A percentile compares a stretch with the other conserved stretches of the same genome.
Evolutionary conservation across 352 stramenopile species (phyloP).

Genomic region (Phytopythium litorale): DNA sequence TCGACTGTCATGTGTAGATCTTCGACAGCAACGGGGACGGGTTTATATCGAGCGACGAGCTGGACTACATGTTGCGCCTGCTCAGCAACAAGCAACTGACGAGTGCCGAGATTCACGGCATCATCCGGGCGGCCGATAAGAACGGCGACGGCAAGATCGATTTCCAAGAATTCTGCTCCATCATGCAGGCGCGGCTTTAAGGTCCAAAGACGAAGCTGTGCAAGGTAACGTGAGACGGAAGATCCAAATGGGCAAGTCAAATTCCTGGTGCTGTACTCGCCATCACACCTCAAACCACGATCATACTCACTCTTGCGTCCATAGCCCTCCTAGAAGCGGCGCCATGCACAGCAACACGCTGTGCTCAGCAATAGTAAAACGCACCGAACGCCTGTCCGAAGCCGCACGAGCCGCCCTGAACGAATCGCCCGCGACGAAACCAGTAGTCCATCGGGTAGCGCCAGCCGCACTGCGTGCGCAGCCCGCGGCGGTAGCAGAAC

Average conservation of each 20-base stretch:
- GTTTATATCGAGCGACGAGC: constrained; percentile 62
- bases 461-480: constrained; percentile 23
- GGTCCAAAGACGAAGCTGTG: too few species aligned
- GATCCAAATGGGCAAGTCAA: too few species aligned
- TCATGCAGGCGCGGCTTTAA: constrained; percentile 31
- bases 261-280: too few species aligned
- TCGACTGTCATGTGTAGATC: constrained; percentile 23
- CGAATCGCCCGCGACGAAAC: constrained; percentile 24
- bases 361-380: constrained; percentile 24
- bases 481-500: constrained; percentile 14
- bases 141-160: constrained; percentile 87
- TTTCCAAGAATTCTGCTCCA: constrained; percentile 76
- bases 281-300: too few species aligned
- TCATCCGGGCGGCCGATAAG: constrained; percentile 71
- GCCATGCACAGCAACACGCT: too few species aligned
- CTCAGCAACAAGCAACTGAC: constrained; percentile 51
- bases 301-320: too few species aligned
- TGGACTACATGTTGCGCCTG: constrained; percentile 59
- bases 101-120: constrained; percentile 39
- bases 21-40: constrained; percentile 72
- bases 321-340: too few species aligned
- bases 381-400: constrained; percentile 24
- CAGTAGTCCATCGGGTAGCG: constrained; percentile 39
- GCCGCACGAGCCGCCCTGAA: constrained; percentile 22
- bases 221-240: too few species aligned